Base-by-base conservation (phyloP, 1,284 basidiomycete species). In the Irpex rosettiformis region DNA sequence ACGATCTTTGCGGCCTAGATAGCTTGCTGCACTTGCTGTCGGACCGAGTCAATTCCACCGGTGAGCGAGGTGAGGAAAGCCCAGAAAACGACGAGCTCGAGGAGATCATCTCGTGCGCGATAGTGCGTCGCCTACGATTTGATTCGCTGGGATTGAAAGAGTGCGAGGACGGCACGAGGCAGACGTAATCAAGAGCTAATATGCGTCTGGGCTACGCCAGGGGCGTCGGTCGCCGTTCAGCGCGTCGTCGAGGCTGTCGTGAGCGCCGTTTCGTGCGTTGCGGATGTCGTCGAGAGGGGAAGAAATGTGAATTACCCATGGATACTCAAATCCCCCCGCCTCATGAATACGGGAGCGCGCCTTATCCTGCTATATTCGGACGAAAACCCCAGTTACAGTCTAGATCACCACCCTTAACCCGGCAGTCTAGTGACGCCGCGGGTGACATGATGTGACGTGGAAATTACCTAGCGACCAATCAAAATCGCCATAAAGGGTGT, bases 91-190 rank as follows among this genome's bases (percentile, higher is more conserved):
- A 63, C 61, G 68, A 64, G 47, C n/a, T n/a, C n/a, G 67, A 66
- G 43, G 66, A 65, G 62, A 62, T 64, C 69, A 70, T 70, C 52
- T 62, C 66, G 64, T 62, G 63, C 58, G 54, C 57, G 61, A 64
- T 66, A 63, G 63, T 33, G 45, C 37, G 48, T 55, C 27, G 47
- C 25, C 33, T 62, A 64, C 21, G 21, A n/a, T 13, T 6, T 62
- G 65, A 61, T 68, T 67, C 69, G 68, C 69, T 66, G 69, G 64
- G 67, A 65, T 67, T 45, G 57, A 64, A 64, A 58, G 62, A 54
- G 45, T n/a, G 62, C 61, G 62, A 48, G 57, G 58, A 43, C 54
- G 48, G 58, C 67, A 68, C 69, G 70, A 66, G 68, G 67, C 58
- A 40, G 52, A 8, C 40, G 51, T 57, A 54, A 45, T 52, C 29